Evolutionary conservation across 2,329 filamentous ascomycete species (phyloP).

Genomic region (Anthostomella pinea): DNA sequence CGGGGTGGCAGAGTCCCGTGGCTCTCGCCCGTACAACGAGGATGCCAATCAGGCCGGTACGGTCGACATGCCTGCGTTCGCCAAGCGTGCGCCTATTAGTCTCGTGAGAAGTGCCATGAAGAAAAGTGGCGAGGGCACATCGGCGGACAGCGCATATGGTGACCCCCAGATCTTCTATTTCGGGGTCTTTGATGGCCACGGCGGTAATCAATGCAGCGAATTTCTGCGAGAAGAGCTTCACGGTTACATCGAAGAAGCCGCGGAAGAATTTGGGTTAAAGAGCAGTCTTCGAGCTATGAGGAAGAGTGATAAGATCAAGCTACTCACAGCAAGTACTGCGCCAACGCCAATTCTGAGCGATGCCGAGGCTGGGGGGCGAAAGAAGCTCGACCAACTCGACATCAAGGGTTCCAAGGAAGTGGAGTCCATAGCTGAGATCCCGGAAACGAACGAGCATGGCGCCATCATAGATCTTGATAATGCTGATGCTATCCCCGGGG

Average conservation of each 20-base stretch:
- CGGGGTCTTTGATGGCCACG: slow-evolving; percentile 93
- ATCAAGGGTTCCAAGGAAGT: slow-evolving; percentile 50
- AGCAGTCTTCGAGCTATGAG: slow-evolving; percentile 63
- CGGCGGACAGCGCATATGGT: slow-evolving; percentile 73
- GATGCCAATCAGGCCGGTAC: slow-evolving; percentile 93
- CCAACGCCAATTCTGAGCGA: slow-evolving; percentile 17
- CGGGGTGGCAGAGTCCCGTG: slow-evolving; percentile 74
- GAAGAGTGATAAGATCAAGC: slow-evolving; percentile 16
- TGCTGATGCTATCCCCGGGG: slow-evolving; percentile 36
- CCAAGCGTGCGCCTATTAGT: slow-evolving; percentile 72
- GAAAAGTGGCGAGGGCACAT: slow-evolving; percentile 59
- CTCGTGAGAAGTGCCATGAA: slow-evolving; percentile 43
- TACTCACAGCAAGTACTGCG: slow-evolving; percentile 6
- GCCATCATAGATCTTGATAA: slow-evolving; percentile 37
- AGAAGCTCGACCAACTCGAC: slow-evolving; percentile 41
- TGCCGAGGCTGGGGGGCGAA: slow-evolving; percentile 30
- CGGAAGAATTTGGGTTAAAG: slow-evolving; percentile 70
- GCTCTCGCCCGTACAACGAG: slow-evolving; percentile 86
- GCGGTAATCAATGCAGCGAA: slow-evolving; percentile 81
- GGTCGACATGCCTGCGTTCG: slow-evolving; percentile 89
- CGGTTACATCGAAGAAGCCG: slow-evolving; percentile 81
- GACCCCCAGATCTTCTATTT: slow-evolving; percentile 98
- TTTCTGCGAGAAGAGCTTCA: slow-evolving; percentile 85
- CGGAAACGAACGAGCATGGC: slow-evolving; percentile 31
- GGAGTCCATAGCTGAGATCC: slow-evolving; percentile 36